These are phyloP conservation scores for Gossypium schwendimanii DNA, from an alignment of 441 rosid genomes.

Conservation along the genomic window DNA sequence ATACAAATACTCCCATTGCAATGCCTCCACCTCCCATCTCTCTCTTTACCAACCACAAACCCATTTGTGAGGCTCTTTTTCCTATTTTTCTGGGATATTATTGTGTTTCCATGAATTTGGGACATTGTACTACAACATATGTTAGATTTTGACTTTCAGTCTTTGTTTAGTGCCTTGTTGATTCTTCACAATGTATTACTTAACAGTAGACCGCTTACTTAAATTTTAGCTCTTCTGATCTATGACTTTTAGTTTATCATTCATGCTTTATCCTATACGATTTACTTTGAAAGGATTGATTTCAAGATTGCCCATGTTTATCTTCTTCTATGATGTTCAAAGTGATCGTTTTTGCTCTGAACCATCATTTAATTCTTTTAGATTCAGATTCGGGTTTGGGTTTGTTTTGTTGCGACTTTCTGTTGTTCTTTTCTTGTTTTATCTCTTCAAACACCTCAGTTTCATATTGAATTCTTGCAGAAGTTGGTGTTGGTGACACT, in stretches of 20 bases:
- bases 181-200: neutral
- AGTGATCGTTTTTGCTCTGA: neutral
- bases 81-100: neutral
- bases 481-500: neutral
- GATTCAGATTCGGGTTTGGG: neutral
- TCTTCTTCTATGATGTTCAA: neutral
- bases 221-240: neutral
- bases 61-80: neutral
- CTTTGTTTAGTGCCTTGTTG: neutral
- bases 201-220: no score
- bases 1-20: neutral
- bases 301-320: neutral
- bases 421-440: neutral
- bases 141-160: neutral
- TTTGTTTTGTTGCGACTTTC: neutral
- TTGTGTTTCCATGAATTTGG: neutral
- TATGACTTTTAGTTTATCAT: neutral
- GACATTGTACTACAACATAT: neutral
- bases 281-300: neutral
- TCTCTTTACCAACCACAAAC: neutral
- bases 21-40: neutral
- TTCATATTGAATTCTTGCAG: neutral
- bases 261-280: neutral
- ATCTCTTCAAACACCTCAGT: neutral
- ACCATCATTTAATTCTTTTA: neutral